phyloP scores from a whole-genome alignment of 2,329 filamentous ascomycete species.

The Arthrobotrys pseudoclavata region DNA sequence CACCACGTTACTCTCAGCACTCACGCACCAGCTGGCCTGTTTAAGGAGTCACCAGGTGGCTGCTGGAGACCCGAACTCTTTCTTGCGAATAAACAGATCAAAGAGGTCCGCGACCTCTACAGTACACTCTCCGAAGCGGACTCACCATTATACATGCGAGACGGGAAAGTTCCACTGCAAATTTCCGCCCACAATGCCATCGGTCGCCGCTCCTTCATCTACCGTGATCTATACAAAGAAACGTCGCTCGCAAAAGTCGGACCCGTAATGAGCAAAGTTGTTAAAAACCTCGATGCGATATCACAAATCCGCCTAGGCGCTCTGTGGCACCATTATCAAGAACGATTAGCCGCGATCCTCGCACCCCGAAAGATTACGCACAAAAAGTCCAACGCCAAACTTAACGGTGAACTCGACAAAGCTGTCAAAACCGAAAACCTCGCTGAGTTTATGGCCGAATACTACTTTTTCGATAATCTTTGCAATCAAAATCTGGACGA shows the following conservation, averaged over 20 bases:
- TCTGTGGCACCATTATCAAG: constrained; percentile 57
- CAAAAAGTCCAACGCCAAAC: constrained; percentile 12
- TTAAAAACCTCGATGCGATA: constrained; percentile 50
- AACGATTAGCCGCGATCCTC: constrained; percentile 35
- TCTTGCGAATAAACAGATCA: constrained; percentile 45
- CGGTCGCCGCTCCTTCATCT: constrained; percentile 49
- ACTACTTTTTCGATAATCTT: constrained; percentile 56
- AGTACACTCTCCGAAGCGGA: constrained; percentile 48
- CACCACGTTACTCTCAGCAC: constrained; percentile 58
- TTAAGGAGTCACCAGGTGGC: constrained; percentile 51
- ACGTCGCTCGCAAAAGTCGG: constrained; percentile 39
- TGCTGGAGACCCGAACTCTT: constrained; percentile 54
- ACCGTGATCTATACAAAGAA: constrained; percentile 46
- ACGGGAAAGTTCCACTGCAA: constrained; percentile 47
- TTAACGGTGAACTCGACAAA: constrained; percentile 18
- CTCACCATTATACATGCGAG: constrained; percentile 47
- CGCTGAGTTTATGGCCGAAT: constrained; percentile 44
- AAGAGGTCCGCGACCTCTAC: constrained; percentile 46
- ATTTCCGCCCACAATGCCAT: constrained; percentile 41
- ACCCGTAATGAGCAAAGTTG: constrained; percentile 45
- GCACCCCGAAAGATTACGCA: constrained; percentile 22
- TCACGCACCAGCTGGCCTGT: constrained; percentile 52
- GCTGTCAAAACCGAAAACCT: constrained; percentile 32
- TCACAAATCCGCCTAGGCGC: constrained; percentile 46
- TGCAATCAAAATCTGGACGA: constrained; percentile 49